phyloP scores from a whole-genome alignment of 306 rosid genomes.

The Vachellia pachyceras region DNA sequence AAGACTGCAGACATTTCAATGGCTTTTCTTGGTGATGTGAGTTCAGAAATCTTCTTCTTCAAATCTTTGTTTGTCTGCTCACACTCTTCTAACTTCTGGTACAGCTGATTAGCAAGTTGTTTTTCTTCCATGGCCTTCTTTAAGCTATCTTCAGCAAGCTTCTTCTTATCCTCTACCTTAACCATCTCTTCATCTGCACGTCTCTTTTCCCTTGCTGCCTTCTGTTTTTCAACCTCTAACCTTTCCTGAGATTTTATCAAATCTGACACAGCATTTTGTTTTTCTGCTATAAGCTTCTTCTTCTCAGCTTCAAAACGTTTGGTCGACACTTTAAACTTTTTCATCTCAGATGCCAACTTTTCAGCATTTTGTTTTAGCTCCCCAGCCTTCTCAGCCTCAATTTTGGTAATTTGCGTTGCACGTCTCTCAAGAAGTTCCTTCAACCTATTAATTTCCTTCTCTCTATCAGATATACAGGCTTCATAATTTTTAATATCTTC shows the following conservation, averaged over 20 bases:
- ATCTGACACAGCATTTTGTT: constrained; percentile 58
- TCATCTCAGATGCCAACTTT: constrained; percentile 55
- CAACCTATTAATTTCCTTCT: constrained; percentile 55
- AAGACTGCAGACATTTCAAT: constrained; percentile 45
- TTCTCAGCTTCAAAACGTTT: constrained; percentile 61
- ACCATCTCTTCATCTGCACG: constrained; percentile 51
- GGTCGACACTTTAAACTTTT: constrained; percentile 49
- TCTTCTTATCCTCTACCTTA: constrained; percentile 57
- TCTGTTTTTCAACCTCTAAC: constrained; percentile 56
- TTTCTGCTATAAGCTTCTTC: constrained; percentile 57
- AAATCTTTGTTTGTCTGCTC: constrained; percentile 57
- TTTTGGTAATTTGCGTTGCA: constrained; percentile 45
- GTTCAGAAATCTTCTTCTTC: constrained; percentile 50
- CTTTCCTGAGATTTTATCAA: constrained; percentile 58
- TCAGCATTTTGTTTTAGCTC: constrained; percentile 34
- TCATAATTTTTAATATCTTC: constrained; percentile 50
- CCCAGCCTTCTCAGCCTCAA: constrained; percentile 57
- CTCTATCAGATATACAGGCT: constrained; percentile 52
- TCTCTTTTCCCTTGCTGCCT: constrained; percentile 50
- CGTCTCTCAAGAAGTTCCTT: constrained; percentile 58
- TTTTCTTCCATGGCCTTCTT: constrained; percentile 66
- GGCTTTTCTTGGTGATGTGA: constrained; percentile 52
- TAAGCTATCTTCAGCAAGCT: constrained; percentile 53
- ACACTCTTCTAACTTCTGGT: constrained; percentile 58
- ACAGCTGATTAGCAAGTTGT: constrained; percentile 56